A percentile compares a stretch with the other conserved stretches of the same genome.
Conservation (phyloP, 345 rosid species). For the Salix koriyanagi region DNA sequence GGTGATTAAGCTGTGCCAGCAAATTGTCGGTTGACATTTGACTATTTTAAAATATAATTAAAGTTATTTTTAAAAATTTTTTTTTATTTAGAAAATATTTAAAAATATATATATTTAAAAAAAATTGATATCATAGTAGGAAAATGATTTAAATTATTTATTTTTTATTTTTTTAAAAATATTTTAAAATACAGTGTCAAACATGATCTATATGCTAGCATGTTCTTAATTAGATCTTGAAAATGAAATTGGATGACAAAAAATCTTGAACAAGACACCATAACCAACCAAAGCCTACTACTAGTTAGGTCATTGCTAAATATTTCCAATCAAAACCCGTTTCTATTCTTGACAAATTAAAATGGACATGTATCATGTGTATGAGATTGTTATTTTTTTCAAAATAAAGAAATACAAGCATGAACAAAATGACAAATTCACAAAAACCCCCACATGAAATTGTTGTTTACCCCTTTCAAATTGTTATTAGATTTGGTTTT, state of each 20-base stretch:
- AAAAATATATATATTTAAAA: too few relatives aligned
- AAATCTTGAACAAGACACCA: background rate
- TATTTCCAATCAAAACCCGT: background rate
- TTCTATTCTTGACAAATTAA: background rate
- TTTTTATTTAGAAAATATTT: too few relatives aligned
- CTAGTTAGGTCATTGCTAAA: background rate
- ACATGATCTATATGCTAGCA: too few relatives aligned
- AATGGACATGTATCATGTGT: background rate
- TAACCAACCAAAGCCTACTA: background rate
- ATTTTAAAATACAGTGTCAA: too few relatives aligned
- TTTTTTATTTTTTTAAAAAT: too few relatives aligned
- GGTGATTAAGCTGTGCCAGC: background rate
- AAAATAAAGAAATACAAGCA: too few relatives aligned
- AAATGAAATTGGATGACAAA: background rate
- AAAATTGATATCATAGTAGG: too few relatives aligned
- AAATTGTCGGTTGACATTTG: background rate
- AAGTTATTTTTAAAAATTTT: too few relatives aligned
- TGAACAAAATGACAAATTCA: too few relatives aligned
- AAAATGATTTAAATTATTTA: too few relatives aligned
- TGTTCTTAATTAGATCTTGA: background rate
- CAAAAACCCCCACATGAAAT: background rate
- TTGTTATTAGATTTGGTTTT: too few relatives aligned
- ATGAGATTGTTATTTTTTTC: background rate
- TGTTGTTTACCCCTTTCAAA: background rate
- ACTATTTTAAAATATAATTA: too few relatives aligned